A percentile compares a stretch with the other conserved stretches of the same genome.
Conservation (phyloP, 768 basidiomycete species). For the Rhizopogon vulgaris region DNA sequence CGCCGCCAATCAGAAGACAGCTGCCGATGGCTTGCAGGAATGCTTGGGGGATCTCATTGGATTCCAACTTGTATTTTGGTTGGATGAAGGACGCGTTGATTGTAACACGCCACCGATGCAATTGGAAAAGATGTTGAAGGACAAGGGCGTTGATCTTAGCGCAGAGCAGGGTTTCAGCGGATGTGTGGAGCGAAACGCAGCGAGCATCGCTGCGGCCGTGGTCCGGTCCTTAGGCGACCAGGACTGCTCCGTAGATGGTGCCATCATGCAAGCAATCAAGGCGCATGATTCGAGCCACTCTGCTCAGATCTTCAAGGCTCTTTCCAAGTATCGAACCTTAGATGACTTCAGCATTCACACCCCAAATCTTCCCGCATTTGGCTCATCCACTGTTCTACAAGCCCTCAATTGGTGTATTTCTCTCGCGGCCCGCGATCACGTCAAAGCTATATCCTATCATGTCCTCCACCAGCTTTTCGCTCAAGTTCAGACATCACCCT, state of each 20-base stretch:
- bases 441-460: constrained; percentile 67
- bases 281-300: constrained; percentile 27
- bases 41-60: constrained; percentile 72
- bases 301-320: constrained; percentile 38
- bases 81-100: constrained; percentile 26
- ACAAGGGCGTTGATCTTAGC: constrained; percentile 24
- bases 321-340: constrained; percentile 47
- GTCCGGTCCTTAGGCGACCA: constrained; percentile 64
- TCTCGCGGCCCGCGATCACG: constrained; percentile 35
- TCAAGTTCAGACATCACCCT: constrained; percentile 54
- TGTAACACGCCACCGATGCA: constrained; percentile 16
- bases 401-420: constrained; percentile 57
- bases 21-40: constrained; percentile 44
- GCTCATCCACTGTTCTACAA: constrained; percentile 41
- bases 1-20: constrained; percentile 44
- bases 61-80: constrained; percentile 44
- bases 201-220: constrained; percentile 52
- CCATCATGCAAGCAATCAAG: constrained; percentile 43
- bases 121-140: constrained; percentile 31
- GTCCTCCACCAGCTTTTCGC: constrained; percentile 69
- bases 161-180: constrained; percentile 28
- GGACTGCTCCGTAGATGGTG: constrained; percentile 47
- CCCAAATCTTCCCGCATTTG: constrained; percentile 62
- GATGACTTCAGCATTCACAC: constrained; percentile 47
- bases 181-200: constrained; percentile 39